phyloP scores from a whole-genome alignment of 495 filamentous ascomycete species.

The Hyaloscypha hepaticicola region DNA sequence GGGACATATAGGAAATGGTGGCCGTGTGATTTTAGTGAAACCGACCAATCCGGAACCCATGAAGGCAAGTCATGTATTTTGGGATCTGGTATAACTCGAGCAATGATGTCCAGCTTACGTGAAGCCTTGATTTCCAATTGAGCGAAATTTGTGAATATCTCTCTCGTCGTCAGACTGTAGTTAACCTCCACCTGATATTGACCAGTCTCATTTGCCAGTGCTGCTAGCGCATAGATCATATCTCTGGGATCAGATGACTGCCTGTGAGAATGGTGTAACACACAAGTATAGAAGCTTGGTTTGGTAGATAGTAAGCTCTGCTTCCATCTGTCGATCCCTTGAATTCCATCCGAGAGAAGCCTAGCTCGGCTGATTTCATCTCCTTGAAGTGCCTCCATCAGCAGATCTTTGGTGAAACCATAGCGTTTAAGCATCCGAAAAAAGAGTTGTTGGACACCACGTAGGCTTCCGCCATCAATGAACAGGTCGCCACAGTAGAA shows the following conservation, averaged over 20 bases:
- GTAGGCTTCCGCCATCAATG: not conserved
- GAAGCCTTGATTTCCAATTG: not conserved
- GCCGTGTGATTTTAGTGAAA: not conserved
- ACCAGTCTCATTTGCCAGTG: not conserved
- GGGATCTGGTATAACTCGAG: not conserved
- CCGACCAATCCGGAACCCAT: slow-evolving; percentile 11
- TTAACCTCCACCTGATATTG: not conserved
- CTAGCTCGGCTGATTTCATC: not conserved
- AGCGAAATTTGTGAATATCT: not conserved
- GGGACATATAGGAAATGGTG: not conserved
- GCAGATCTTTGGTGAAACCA: not conserved
- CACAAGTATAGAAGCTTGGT: not conserved
- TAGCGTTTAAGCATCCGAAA: not conserved
- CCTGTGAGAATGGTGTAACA: not conserved
- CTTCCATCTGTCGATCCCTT: not conserved
- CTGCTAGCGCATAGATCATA: slow-evolving; percentile 6
- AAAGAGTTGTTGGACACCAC: not conserved
- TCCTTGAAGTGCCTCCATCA: not conserved
- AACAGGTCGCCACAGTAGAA: not conserved
- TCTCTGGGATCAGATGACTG: slow-evolving; percentile 9
- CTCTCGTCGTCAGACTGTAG: not conserved
- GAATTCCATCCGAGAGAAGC: not conserved
- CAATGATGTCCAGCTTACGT: not conserved
- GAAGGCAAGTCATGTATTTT: not conserved
- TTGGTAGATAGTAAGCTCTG: not conserved